These are phyloP conservation scores for Pseudocercospora musae DNA, from an alignment of 2,329 filamentous ascomycete genomes.

Conservation along the genomic window DNA sequence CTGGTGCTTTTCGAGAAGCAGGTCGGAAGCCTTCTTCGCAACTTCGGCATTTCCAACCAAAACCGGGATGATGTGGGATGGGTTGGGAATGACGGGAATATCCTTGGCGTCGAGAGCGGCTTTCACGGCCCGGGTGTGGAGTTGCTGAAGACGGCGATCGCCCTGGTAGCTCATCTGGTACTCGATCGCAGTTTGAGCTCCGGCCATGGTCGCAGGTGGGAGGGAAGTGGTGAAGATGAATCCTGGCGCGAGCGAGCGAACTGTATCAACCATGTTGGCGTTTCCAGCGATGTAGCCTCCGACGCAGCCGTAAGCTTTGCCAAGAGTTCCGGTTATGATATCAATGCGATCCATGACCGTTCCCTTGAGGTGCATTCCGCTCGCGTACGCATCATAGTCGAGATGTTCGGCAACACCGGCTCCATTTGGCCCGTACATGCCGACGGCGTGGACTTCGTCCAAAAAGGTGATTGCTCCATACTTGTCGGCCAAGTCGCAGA, in stretches of 20 bases:
- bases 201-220: conserved; percentile 94
- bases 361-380: conserved; percentile 70
- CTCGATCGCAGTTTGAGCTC: conserved; percentile 84
- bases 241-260: conserved; percentile 89
- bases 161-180: conserved; percentile 84
- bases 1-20: conserved; percentile 81
- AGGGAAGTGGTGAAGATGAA: conserved; percentile 99
- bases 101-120: conserved; percentile 71
- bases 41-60: conserved; percentile 91
- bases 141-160: conserved; percentile 87
- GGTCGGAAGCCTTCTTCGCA: conserved; percentile 86
- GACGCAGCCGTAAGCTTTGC: conserved; percentile 96
- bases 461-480: conserved; percentile 97
- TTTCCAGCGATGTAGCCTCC: conserved; percentile 96
- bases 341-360: conserved; percentile 95
- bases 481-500: conserved; percentile 94
- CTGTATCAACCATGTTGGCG: conserved; percentile 79
- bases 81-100: conserved; percentile 97
- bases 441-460: conserved; percentile 97
- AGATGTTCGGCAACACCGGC: conserved; percentile 97
- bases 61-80: conserved; percentile 91
- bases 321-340: conserved; percentile 95
- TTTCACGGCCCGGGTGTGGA: conserved; percentile 94
- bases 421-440: conserved; percentile 96
- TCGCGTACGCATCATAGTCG: conserved; percentile 81